Conservation (phyloP, 345 rosid species). For the Salix exigua region DNA sequence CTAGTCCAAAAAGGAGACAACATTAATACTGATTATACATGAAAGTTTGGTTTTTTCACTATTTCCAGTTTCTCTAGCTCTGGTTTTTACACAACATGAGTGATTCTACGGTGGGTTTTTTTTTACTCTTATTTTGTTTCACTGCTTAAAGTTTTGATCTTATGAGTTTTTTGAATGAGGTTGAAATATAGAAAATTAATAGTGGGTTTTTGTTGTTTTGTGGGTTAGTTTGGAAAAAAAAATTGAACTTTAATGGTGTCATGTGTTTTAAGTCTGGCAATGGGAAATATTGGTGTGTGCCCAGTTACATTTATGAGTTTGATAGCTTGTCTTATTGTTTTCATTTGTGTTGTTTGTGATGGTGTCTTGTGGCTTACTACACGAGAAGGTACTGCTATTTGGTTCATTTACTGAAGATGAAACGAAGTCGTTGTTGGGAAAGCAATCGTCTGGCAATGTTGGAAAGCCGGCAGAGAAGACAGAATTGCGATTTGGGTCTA, state of each 20-base stretch:
- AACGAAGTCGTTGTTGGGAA: conserved; percentile 52
- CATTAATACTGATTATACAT: not conserved
- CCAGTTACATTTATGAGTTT: not conserved
- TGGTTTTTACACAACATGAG: conserved; percentile 45
- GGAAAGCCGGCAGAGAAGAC: conserved; percentile 41
- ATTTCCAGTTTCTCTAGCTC: conserved; percentile 18
- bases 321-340: not conserved
- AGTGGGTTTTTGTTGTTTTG: not conserved
- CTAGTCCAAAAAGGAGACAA: conserved; percentile 12
- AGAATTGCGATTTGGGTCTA: conserved; percentile 53
- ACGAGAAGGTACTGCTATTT: conserved; percentile 55
- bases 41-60: conserved; percentile 14
- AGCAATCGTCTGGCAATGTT: conserved; percentile 36
- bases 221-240: not conserved
- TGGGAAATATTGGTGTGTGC: not conserved
- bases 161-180: not conserved
- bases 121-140: not conserved
- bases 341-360: too few relatives aligned
- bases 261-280: not conserved
- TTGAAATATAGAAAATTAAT: not conserved
- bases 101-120: conserved; percentile 56
- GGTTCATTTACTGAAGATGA: conserved; percentile 95
- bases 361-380: not conserved
- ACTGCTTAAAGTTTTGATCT: not conserved
- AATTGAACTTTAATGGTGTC: not conserved